Percentiles rank a stretch among this genome's conserved stretches.
Evolutionary conservation across 805 yeast species (phyloP).

Genomic region (Yamadazyma olivae): DNA sequence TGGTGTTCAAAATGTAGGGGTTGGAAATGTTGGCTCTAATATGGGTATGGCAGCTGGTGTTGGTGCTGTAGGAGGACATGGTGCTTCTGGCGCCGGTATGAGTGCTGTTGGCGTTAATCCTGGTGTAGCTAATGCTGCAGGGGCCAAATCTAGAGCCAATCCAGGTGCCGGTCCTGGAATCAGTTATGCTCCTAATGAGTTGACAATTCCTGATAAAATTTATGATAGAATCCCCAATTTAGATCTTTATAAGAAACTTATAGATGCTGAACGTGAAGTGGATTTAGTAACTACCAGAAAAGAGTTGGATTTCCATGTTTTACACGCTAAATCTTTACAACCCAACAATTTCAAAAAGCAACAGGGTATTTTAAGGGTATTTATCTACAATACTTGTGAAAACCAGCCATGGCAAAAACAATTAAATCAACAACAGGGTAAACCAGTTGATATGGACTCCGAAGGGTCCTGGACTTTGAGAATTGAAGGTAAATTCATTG

Average conservation of each 20-base stretch:
- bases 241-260: conserved; percentile 64
- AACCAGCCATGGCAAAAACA: conserved; percentile 81
- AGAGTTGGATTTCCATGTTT: conserved; percentile 79
- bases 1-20: too few species aligned
- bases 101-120: too few species aligned
- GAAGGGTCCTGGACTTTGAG: conserved; percentile 79
- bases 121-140: too few species aligned
- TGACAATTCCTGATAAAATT: conserved; percentile 33
- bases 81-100: too few species aligned
- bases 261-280: conserved; percentile 76
- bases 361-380: conserved; percentile 70
- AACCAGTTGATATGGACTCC: conserved; percentile 15
- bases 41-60: too few species aligned
- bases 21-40: too few species aligned
- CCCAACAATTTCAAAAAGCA: conserved; percentile 37
- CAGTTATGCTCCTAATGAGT: conserved; percentile 43
- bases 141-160: conserved; percentile 26
- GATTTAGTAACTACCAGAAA: conserved; percentile 83
- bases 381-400: conserved; percentile 74
- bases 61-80: too few species aligned
- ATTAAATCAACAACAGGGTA: conserved; percentile 21
- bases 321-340: conserved; percentile 38
- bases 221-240: conserved; percentile 61
- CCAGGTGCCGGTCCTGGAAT: conserved; percentile 35
- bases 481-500: conserved; percentile 80